Conservation (phyloP, 2,329 filamentous ascomycete genomes). For the Zymoseptoria brevis region DNA sequence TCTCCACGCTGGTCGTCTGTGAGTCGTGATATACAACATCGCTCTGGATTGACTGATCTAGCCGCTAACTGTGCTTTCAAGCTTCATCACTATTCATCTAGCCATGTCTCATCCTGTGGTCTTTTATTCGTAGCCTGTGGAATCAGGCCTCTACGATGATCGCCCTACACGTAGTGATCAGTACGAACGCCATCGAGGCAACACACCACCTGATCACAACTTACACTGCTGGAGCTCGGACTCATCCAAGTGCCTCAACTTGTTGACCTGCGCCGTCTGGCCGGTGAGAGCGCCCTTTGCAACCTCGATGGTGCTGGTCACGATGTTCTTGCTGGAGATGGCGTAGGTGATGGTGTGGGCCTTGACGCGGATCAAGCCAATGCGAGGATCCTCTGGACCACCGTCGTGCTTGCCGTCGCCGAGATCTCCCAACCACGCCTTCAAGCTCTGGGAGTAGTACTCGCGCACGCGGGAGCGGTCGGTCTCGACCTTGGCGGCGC, state of each 20-base stretch:
- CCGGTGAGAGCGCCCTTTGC: slow-evolving; percentile 69
- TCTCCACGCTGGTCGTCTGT: not conserved
- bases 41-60: not conserved
- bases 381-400: slow-evolving; percentile 69
- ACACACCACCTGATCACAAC: slow-evolving; percentile 1
- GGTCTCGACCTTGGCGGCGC: slow-evolving; percentile 59
- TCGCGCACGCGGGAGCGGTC: slow-evolving; percentile 62
- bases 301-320: slow-evolving; percentile 61
- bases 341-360: slow-evolving; percentile 66
- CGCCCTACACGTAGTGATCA: not conserved
- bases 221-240: slow-evolving; percentile 55
- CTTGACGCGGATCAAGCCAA: slow-evolving; percentile 72
- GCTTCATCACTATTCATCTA: not conserved
- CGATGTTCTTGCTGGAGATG: slow-evolving; percentile 50
- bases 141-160: not conserved
- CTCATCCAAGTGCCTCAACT: slow-evolving; percentile 63
- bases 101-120: not conserved
- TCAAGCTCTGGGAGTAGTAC: slow-evolving; percentile 65
- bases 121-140: not conserved
- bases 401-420: slow-evolving; percentile 79
- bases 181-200: not conserved
- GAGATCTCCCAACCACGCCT: slow-evolving; percentile 81
- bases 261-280: slow-evolving; percentile 63
- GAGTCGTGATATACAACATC: not conserved
- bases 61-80: not conserved